Evolutionary conservation across 495 filamentous ascomycete species (phyloP), one percentile per base, ranked within the genome.

Genomic region (Recurvomyces mirabilis): DNA sequence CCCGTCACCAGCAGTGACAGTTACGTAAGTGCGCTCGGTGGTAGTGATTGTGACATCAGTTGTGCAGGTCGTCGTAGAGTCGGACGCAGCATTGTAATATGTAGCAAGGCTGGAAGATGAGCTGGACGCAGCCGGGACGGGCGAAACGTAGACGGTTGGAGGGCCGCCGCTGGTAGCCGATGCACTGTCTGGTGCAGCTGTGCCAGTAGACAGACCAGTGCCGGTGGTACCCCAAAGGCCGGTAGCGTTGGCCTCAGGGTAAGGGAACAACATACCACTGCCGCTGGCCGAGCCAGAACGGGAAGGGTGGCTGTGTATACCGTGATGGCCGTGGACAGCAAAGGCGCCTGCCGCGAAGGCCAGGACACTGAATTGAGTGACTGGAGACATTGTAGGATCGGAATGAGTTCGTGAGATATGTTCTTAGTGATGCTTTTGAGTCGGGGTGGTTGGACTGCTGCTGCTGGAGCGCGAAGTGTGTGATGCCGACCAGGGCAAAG

Each of bases 401-500:
- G 28, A 20, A 20, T 30, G n/a, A 28, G 15, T 3, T 20, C 20
- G 20, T 31, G 4, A n/a, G 40, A 33, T 32, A 10, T 15, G 31
- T 26, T 25, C 3, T 35, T 36, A 17, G 31, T 24, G n/a, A n/a
- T n/a, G 32, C 1, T 33, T 42, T 25, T 13, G 22, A 13, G 7
- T 19, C 12, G 42, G 26, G 52, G 50, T n/a, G n/a, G n/a, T n/a
- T n/a, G n/a, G n/a, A n/a, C n/a, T 25, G 44, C 48, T 21, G 44
- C 44, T 47, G 13, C 44, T 31, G 25, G 44, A 47, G 44, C 44
- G 44, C 36, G 41, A 36, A 43, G 48, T 31, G n/a, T n/a, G n/a
- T 28, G 23, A 10, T 34, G 59, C 61, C 59, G 58, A 62, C 61
- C 61, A 57, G 61, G 58, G 62, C 60, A 51, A 40, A n/a, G n/a